Conservation (phyloP, 495 filamentous ascomycete genomes). For the Daldinia grandis region DNA sequence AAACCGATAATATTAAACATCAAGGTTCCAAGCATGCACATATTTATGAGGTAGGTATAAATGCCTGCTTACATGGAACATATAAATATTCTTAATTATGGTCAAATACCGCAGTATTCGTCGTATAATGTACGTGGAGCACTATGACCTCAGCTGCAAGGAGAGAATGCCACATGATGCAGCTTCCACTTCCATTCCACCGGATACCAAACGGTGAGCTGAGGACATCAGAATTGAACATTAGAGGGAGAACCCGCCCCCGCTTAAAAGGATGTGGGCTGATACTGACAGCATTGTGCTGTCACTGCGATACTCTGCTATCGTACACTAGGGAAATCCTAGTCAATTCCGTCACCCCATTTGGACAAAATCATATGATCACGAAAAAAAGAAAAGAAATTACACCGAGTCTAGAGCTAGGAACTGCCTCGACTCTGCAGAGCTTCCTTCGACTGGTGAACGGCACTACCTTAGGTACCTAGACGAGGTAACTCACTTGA, state of each 20-base stretch:
- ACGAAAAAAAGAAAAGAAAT: no score
- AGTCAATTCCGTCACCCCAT: not conserved
- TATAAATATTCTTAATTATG: not conserved
- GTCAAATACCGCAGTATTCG: not conserved
- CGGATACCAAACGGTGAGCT: constrained; percentile 8
- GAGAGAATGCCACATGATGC: constrained; percentile 18
- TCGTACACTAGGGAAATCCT: not conserved
- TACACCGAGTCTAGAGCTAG: not conserved
- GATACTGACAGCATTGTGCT: constrained; percentile 8
- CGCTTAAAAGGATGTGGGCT: constrained; percentile 9
- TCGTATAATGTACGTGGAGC: no score
- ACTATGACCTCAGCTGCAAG: not conserved
- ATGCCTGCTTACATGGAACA: no score
- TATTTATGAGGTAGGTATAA: no score
- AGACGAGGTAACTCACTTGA: not conserved
- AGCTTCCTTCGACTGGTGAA: not conserved
- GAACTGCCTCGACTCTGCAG: not conserved
- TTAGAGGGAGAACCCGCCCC: not conserved
- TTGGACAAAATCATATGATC: constrained; percentile 3
- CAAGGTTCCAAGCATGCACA: no score
- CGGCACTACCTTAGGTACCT: not conserved
- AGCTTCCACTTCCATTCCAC: constrained; percentile 41
- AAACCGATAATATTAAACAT: no score
- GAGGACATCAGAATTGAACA: not conserved
- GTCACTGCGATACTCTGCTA: not conserved